Conservation (phyloP, 1,284 basidiomycete genomes). For the Leccinum pachyderme region DNA sequence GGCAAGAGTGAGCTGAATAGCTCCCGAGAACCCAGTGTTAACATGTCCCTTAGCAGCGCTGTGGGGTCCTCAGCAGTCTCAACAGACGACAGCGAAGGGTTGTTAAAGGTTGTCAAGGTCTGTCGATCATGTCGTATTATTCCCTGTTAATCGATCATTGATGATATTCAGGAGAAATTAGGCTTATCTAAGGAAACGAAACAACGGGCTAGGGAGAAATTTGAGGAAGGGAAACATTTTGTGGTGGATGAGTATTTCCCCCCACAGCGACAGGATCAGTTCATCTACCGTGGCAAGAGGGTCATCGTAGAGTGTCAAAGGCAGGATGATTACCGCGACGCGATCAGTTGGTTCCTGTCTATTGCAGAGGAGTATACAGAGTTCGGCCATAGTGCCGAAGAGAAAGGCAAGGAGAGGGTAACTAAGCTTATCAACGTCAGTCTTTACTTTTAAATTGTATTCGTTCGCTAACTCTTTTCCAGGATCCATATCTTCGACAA, state of each 20-base stretch:
- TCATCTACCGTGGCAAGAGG: conserved; percentile 59
- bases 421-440: conserved; percentile 27
- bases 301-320: conserved; percentile 87
- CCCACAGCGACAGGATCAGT: conserved; percentile 60
- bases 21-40: background rate
- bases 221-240: conserved; percentile 44
- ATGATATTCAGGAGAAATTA: conserved; percentile 21
- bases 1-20: conserved; percentile 13
- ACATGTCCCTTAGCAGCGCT: conserved; percentile 4
- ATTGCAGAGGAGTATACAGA: conserved; percentile 75
- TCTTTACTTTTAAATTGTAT: background rate
- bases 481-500: conserved; percentile 59
- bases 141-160: background rate
- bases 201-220: conserved; percentile 37
- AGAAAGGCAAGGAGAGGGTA: conserved; percentile 40
- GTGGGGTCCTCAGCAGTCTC: conserved; percentile 13
- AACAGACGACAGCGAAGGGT: background rate
- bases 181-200: conserved; percentile 42
- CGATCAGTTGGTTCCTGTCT: conserved; percentile 74
- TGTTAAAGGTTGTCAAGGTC: conserved; percentile 39
- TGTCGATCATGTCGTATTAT: conserved; percentile 12
- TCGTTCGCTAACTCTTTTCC: conserved; percentile 5
- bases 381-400: conserved; percentile 54
- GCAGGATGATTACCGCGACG: conserved; percentile 87
- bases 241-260: conserved; percentile 60